Evolutionary conservation across 192 early-diverging fungal genomes (phyloP), one percentile per base, ranked within the genome.

Genomic region (Gorgonomyces haynaldii): DNA sequence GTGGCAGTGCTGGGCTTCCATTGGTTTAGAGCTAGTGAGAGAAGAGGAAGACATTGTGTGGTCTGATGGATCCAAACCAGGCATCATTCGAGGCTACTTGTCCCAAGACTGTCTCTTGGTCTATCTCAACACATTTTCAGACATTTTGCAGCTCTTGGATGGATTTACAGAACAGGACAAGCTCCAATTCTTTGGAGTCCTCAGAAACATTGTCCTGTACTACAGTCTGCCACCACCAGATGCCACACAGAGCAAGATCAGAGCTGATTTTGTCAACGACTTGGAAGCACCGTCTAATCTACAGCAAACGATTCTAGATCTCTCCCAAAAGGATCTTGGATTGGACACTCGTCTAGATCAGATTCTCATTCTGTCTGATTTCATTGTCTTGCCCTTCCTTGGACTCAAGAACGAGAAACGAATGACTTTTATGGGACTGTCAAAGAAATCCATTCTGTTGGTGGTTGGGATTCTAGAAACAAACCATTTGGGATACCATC

Each of bases 391-490:
- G 2, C 66, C 61, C 0, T 66, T n/a, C n/a, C n/a, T n/a, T n/a
- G n/a, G n/a, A n/a, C n/a, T n/a, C n/a, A n/a, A n/a, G n/a, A n/a
- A n/a, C n/a, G n/a, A n/a, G n/a, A n/a, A n/a, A n/a, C n/a, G n/a
- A n/a, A n/a, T n/a, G n/a, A 90, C 87, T 0, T 89, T 81, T 52
- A 84, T 89, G 67, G 75, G 81, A 0, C 55, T 91, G 2, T 73
- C 79, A 32, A 85, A 85, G 44, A 74, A 59, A 15, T 69, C 63
- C 10, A 72, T 83, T 46, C 40, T 89, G 0, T 88, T 43, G 25
- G 55, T 54, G 0, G 45, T 53, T 37, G 57, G 58, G 12, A 50
- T 56, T 19, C 65, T 67, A 62, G 56, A 68, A 38, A 32, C 37
- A 0, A 62, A 74, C 57, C 64, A 69, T 3, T 61, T 85, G 54